Conservation (phyloP, 1,284 basidiomycete species). For the Mycena citricolor region DNA sequence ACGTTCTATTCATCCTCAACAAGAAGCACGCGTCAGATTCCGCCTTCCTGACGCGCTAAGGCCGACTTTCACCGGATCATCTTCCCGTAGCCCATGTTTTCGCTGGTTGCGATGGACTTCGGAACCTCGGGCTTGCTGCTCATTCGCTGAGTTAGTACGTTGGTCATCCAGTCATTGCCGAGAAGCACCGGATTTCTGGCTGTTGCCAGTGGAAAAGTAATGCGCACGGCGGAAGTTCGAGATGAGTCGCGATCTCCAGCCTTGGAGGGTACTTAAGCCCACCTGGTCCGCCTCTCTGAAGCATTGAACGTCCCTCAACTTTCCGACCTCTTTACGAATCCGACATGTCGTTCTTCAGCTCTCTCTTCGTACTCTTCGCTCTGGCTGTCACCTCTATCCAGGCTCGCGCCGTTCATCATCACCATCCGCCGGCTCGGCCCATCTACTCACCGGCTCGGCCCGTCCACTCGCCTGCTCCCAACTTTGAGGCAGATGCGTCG, state of each 20-base stretch:
- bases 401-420: background rate
- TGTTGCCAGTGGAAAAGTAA: slow-evolving; percentile 16
- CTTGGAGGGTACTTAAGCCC: slow-evolving; percentile 7
- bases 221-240: no score
- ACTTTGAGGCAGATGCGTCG: slow-evolving; percentile 7
- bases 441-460: background rate
- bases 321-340: background rate
- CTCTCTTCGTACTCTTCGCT: background rate
- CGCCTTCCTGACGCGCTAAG: no score
- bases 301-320: slow-evolving; percentile 7
- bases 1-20: no score
- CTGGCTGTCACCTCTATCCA: background rate
- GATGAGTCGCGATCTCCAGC: no score
- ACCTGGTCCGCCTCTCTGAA: background rate
- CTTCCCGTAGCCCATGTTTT: slow-evolving; percentile 16
- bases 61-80: no score
- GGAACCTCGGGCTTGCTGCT: slow-evolving; percentile 17
- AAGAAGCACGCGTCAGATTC: no score
- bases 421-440: background rate
- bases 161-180: slow-evolving; percentile 16
- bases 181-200: slow-evolving; percentile 16
- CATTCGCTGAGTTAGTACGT: slow-evolving; percentile 11
- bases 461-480: background rate
- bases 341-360: slow-evolving; percentile 3
- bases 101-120: slow-evolving; percentile 18